A percentile compares a stretch with the other conserved stretches of the same genome.
phyloP scores from a whole-genome alignment of 495 filamentous ascomycete species.

The Lentithecium fluviatile region DNA sequence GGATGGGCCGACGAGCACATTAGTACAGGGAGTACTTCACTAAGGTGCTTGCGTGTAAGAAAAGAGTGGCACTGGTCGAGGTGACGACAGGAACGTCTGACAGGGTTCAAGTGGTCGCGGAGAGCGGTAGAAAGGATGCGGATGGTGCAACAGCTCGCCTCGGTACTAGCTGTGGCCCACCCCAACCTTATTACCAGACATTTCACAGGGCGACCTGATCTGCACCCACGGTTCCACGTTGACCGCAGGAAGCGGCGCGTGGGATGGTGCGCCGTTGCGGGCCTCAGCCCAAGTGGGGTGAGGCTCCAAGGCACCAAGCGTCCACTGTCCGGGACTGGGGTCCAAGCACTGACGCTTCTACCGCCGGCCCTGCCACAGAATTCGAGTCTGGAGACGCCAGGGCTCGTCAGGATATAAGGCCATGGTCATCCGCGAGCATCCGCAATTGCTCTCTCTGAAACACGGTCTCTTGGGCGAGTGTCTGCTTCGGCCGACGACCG shows the following conservation, averaged over 20 bases:
- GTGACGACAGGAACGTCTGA: constrained; percentile 1
- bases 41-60: constrained; percentile 28
- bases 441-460: background rate
- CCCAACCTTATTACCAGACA: background rate
- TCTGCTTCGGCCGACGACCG: background rate
- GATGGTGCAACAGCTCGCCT: constrained; percentile 24
- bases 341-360: background rate
- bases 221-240: constrained; percentile 34
- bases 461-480: background rate
- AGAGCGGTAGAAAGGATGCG: constrained; percentile 7
- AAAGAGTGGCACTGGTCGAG: constrained; percentile 9
- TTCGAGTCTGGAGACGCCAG: too few relatives aligned
- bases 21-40: constrained; percentile 15
- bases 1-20: background rate
- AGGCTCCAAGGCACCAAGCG: constrained; percentile 16
- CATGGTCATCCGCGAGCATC: background rate
- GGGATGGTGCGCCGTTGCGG: constrained; percentile 15
- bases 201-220: constrained; percentile 22
- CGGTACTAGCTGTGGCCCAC: constrained; percentile 6
- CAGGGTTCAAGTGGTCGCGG: constrained; percentile 11
- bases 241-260: constrained; percentile 12
- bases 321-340: too few relatives aligned
- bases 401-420: too few relatives aligned
- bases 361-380: background rate
- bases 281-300: constrained; percentile 19